Evolutionary conservation across 1,284 basidiomycete genomes (phyloP), one percentile per base, ranked within the genome.

Genomic region (Wolfiporia cocos): DNA sequence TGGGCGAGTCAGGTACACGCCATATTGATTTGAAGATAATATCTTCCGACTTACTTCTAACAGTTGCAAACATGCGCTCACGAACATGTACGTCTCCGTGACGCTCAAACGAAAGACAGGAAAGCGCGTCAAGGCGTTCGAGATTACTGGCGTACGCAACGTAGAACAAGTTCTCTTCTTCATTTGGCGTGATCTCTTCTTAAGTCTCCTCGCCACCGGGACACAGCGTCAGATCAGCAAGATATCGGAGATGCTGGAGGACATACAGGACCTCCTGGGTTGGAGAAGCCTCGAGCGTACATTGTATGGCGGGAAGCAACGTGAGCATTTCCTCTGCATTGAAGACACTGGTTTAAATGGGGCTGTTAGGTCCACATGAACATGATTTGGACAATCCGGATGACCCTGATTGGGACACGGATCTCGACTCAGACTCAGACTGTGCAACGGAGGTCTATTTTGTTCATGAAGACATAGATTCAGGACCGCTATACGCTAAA

Each of bases 101-200:
- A 52, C 55, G 3, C 69, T 83, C 46, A 70, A 58, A 37, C 56
- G 47, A 3, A 54, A 58, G 23, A 57, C 62, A 3, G 72, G 72
- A 12, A 69, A 68, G 32, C 34, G 63, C 14, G 54, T 81, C 49
- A 79, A 74, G 47, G 61, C 64, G 0, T 81, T 81, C 48, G 53
- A 58, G 14, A 53, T 81, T n/a, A 59, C 59, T 4, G 78, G 78
- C 10, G 68, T 69, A 1, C 64, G 69, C 19, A 67, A 67, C 32
- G 61, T 82, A 24, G 66, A 74, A 30, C 58, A 57, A n/a, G 65
- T 73, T 23, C 47, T 77, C 2, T 55, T 79, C 17, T 84, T 80
- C 77, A 71, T 83, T 35, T 84, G 81, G 81, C 70, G 81, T 4
- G 81, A 83, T 44, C 63, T 81, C 18, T 73, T 82, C 49, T 54